Conservation (phyloP, 1,139 yeast species). For the Diutina pseudorugosa region DNA sequence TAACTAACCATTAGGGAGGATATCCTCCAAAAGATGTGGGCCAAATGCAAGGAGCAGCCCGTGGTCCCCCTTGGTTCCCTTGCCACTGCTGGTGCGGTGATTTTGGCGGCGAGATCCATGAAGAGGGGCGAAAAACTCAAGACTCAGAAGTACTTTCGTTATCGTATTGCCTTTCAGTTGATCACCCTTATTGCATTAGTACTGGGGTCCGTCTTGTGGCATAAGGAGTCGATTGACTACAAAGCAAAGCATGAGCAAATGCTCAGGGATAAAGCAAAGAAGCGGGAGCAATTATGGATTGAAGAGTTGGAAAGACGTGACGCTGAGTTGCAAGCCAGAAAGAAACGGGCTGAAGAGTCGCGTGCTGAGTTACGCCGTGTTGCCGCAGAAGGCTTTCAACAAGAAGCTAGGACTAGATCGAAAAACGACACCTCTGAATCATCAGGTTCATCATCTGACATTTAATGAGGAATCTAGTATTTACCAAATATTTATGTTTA, state of each 20-base stretch:
- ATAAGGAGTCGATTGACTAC: slow-evolving; percentile 24
- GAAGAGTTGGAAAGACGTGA: slow-evolving; percentile 84
- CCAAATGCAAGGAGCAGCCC: slow-evolving; percentile 57
- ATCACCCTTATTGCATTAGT: slow-evolving; percentile 73
- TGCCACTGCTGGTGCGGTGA: slow-evolving; percentile 71
- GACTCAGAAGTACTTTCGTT: slow-evolving; percentile 80
- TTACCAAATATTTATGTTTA: background rate
- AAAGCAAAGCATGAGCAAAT: slow-evolving; percentile 47
- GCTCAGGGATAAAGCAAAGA: slow-evolving; percentile 63
- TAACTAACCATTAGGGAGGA: slow-evolving; percentile 11
- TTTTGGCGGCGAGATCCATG: slow-evolving; percentile 66
- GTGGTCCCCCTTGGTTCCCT: slow-evolving; percentile 71
- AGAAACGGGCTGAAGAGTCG: slow-evolving; percentile 30
- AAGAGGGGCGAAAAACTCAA: slow-evolving; percentile 58
- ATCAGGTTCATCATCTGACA: background rate
- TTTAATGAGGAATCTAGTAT: background rate
- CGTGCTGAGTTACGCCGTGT: slow-evolving; percentile 24
- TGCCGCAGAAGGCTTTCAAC: slow-evolving; percentile 29
- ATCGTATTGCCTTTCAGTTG: slow-evolving; percentile 82
- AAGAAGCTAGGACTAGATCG: slow-evolving; percentile 6
- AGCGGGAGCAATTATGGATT: slow-evolving; percentile 81
- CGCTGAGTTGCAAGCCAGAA: slow-evolving; percentile 53
- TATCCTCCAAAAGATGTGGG: slow-evolving; percentile 11
- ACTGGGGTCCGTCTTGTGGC: slow-evolving; percentile 62
- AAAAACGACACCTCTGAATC: background rate